Percentiles rank a stretch among this genome's conserved stretches.
phyloP scores from a whole-genome alignment of 331 rosid genomes.

The Cydonia oblonga region DNA sequence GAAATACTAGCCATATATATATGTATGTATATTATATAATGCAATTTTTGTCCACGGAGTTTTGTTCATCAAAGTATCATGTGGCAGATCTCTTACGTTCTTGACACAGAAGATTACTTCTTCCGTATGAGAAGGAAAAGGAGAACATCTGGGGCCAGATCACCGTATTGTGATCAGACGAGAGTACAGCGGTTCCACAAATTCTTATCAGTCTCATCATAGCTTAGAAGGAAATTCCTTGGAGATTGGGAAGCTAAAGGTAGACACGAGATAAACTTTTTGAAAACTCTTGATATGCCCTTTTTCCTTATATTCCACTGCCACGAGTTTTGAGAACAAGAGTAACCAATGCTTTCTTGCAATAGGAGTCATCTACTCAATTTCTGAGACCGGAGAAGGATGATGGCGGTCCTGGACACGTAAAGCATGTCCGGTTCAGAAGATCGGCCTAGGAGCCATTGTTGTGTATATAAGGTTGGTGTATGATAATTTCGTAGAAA shows the following conservation, averaged over 20 bases:
- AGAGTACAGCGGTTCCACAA: slow-evolving; percentile 61
- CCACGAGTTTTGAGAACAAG: background rate
- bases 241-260: slow-evolving; percentile 13
- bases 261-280: background rate
- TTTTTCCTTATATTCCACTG: background rate
- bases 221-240: background rate
- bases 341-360: background rate
- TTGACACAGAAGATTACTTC: slow-evolving; percentile 88
- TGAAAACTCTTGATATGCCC: background rate
- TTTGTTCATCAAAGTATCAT: slow-evolving; percentile 13
- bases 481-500: slow-evolving; percentile 42
- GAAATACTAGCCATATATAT: background rate
- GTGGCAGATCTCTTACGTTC: slow-evolving; percentile 75
- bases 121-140: slow-evolving; percentile 49
- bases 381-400: slow-evolving; percentile 20
- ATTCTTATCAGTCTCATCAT: slow-evolving; percentile 28
- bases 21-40: no score
- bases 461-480: slow-evolving; percentile 51
- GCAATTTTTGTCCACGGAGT: background rate
- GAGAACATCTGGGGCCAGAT: slow-evolving; percentile 14
- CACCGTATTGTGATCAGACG: slow-evolving; percentile 20
- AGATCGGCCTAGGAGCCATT: slow-evolving; percentile 25
- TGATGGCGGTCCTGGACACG: slow-evolving; percentile 11
- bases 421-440: slow-evolving; percentile 5
- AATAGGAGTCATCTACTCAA: background rate